A percentile compares a stretch with the other conserved stretches of the same genome.
phyloP scores from a whole-genome alignment of 805 yeast genomes.

The Priceomyces castillae region DNA sequence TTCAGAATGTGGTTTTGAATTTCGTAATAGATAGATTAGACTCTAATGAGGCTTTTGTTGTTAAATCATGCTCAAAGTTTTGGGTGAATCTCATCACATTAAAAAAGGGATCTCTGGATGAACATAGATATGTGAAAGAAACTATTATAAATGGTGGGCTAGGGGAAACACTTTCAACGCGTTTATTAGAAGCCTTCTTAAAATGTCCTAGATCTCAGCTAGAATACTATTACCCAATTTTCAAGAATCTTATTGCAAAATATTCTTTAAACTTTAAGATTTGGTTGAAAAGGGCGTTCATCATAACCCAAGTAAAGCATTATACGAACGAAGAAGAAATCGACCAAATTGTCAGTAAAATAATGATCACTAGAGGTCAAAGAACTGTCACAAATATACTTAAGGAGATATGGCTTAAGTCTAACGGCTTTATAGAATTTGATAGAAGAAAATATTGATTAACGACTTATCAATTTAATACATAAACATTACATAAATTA shows the following conservation, averaged over 20 bases:
- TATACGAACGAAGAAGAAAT: slow-evolving; percentile 31
- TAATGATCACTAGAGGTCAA: slow-evolving; percentile 63
- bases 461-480: background rate
- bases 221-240: slow-evolving; percentile 53
- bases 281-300: slow-evolving; percentile 36
- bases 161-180: slow-evolving; percentile 23
- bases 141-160: slow-evolving; percentile 20
- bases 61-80: slow-evolving; percentile 51
- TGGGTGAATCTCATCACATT: slow-evolving; percentile 52
- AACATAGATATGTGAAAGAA: slow-evolving; percentile 30
- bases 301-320: slow-evolving; percentile 11
- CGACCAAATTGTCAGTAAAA: slow-evolving; percentile 46
- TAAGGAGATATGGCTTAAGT: slow-evolving; percentile 62
- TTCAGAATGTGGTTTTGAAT: slow-evolving; percentile 19
- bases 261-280: slow-evolving; percentile 46
- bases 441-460: slow-evolving; percentile 7
- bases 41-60: slow-evolving; percentile 53
- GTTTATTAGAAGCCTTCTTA: slow-evolving; percentile 35
- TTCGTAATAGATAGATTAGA: slow-evolving; percentile 39
- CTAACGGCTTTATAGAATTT: slow-evolving; percentile 53
- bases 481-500: background rate
- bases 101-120: slow-evolving; percentile 44
- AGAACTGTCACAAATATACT: slow-evolving; percentile 57
- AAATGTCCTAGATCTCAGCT: slow-evolving; percentile 56
- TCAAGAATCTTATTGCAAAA: slow-evolving; percentile 47